Conservation (phyloP, 768 basidiomycete genomes). For the Pleurotus salmoneostramineus region DNA sequence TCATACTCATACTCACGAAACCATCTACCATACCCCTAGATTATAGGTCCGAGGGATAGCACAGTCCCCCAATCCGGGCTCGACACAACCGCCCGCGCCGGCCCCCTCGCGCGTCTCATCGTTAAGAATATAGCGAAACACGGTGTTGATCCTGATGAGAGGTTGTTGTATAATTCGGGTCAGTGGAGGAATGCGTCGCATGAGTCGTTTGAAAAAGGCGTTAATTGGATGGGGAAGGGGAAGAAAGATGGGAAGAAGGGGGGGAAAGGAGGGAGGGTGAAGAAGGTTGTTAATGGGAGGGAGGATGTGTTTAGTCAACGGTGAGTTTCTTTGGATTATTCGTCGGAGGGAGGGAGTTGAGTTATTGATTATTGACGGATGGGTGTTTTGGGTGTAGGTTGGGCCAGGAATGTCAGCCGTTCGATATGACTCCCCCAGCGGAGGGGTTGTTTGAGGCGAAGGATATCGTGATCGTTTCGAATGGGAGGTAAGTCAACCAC, state of each 20-base stretch:
- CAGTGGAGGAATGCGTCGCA: constrained; percentile 46
- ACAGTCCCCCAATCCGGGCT: constrained; percentile 54
- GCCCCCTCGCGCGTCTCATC: constrained; percentile 46
- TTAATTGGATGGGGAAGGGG: constrained; percentile 46
- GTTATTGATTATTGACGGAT: not conserved
- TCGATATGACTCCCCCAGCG: constrained; percentile 32
- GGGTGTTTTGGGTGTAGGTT: constrained; percentile 22
- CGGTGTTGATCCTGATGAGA: constrained; percentile 39
- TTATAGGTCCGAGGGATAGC: constrained; percentile 46
- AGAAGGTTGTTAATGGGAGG: constrained; percentile 36
- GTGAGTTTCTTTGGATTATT: constrained; percentile 17
- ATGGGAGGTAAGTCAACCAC: constrained; percentile 36
- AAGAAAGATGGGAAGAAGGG: constrained; percentile 12
- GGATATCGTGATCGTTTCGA: constrained; percentile 51
- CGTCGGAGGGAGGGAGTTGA: not conserved
- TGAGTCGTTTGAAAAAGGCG: constrained; percentile 31
- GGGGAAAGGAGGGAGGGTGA: no score
- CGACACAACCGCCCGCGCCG: constrained; percentile 44
- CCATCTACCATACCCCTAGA: constrained; percentile 21
- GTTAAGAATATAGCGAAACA: constrained; percentile 34
- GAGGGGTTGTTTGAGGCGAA: constrained; percentile 43
- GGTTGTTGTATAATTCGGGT: constrained; percentile 44
- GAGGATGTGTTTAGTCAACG: constrained; percentile 48
- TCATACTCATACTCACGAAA: no score
- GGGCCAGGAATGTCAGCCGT: constrained; percentile 44